phyloP scores from a whole-genome alignment of 2,329 filamentous ascomycete genomes.

The Hortaea sp. region DNA sequence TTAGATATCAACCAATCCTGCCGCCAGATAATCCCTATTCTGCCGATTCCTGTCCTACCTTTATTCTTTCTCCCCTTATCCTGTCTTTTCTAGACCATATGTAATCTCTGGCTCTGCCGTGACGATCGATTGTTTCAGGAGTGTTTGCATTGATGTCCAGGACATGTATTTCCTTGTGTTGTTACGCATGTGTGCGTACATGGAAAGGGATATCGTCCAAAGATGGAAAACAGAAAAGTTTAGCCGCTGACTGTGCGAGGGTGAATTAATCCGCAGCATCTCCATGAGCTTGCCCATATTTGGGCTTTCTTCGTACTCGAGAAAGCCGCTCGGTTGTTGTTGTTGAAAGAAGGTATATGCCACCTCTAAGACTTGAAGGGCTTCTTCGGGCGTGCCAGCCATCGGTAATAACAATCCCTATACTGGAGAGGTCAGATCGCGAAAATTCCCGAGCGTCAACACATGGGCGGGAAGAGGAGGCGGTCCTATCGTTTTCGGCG shows the following conservation, averaged over 20 bases:
- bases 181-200: background rate
- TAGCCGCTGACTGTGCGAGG: constrained; percentile 8
- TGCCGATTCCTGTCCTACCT: background rate
- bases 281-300: constrained; percentile 75
- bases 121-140: too few relatives aligned
- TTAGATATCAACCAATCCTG: background rate
- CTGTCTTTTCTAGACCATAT: too few relatives aligned
- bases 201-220: background rate
- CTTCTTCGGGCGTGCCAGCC: constrained; percentile 77
- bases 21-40: too few relatives aligned
- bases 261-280: constrained; percentile 56
- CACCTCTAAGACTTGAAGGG: constrained; percentile 68
- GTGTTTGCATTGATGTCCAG: too few relatives aligned
- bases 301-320: constrained; percentile 68
- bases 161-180: background rate
- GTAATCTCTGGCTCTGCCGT: too few relatives aligned
- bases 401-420: constrained; percentile 33
- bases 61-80: background rate
- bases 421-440: constrained; percentile 20
- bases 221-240: background rate
- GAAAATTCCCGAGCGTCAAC: constrained; percentile 9
- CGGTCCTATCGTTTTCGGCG: constrained; percentile 35
- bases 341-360: constrained; percentile 73
- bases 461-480: constrained; percentile 33
- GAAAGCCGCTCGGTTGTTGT: constrained; percentile 51